Percentiles rank a stretch among this genome's conserved stretches.
Evolutionary conservation across 2,329 filamentous ascomycete species (phyloP).

Genomic region (Aureobasidium zeae): DNA sequence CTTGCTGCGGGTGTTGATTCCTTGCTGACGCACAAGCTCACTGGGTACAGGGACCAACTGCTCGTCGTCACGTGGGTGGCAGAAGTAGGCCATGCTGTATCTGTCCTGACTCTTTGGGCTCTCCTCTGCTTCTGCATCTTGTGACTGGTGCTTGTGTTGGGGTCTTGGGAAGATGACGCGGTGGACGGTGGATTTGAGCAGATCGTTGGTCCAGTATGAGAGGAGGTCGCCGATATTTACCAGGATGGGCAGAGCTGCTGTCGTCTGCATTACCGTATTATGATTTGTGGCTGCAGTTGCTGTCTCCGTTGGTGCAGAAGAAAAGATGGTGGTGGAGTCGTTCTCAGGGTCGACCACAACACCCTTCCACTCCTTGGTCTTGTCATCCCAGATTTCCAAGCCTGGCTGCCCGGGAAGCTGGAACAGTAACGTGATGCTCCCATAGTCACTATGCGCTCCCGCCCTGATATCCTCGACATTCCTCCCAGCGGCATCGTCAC

Average conservation of each 20-base stretch:
- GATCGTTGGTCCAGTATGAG: constrained; percentile 82
- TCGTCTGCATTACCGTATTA: no score
- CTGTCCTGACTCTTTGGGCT: constrained; percentile 37
- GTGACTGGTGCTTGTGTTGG: no score
- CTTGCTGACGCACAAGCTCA: no score
- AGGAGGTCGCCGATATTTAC: constrained; percentile 64
- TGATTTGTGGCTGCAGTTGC: no score
- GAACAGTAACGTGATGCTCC: constrained; percentile 63
- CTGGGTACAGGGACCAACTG: constrained; percentile 49
- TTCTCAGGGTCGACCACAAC: constrained; percentile 36
- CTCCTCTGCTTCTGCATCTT: no score
- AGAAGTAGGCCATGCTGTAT: constrained; percentile 55
- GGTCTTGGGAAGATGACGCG: constrained; percentile 67
- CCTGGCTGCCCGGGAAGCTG: constrained; percentile 77
- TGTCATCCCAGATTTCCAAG: constrained; percentile 68
- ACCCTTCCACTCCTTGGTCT: constrained; percentile 33
- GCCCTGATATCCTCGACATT: constrained; percentile 29
- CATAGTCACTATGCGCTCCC: constrained; percentile 89
- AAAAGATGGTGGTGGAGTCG: not conserved
- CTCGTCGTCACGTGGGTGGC: constrained; percentile 50
- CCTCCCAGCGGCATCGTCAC: constrained; percentile 4
- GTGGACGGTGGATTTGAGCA: constrained; percentile 82
- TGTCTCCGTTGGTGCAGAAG: no score
- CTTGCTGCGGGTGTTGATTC: no score
- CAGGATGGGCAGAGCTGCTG: constrained; percentile 48